Percentiles rank a stretch among this genome's conserved stretches.
Conservation (phyloP, 1,139 yeast genomes). For the Candida buenavistaensis region DNA sequence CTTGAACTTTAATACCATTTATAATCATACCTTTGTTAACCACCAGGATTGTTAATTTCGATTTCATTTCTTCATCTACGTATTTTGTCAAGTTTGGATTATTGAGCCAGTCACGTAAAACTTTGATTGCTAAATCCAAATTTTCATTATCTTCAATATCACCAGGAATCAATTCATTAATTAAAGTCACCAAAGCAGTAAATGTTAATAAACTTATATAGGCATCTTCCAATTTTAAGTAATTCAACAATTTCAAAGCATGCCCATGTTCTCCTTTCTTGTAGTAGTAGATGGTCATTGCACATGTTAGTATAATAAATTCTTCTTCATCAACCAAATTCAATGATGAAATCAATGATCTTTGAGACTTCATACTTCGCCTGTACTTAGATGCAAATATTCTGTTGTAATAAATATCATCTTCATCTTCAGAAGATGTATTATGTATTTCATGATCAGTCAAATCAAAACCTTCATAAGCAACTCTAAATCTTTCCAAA, state of each 20-base stretch:
- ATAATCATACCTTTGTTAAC: constrained; percentile 35
- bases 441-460: constrained; percentile 29
- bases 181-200: constrained; percentile 30
- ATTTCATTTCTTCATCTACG: constrained; percentile 26
- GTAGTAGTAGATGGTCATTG: constrained; percentile 28
- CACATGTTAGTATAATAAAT: constrained; percentile 30
- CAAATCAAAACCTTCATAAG: constrained; percentile 27
- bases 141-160: constrained; percentile 21
- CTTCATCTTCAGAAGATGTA: constrained; percentile 22
- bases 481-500: constrained; percentile 22
- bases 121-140: constrained; percentile 31
- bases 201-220: constrained; percentile 28
- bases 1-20: constrained; percentile 26
- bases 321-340: constrained; percentile 38
- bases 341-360: constrained; percentile 30
- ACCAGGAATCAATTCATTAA: constrained; percentile 25
- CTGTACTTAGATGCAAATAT: constrained; percentile 7
- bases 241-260: constrained; percentile 24
- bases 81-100: constrained; percentile 20
- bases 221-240: constrained; percentile 21
- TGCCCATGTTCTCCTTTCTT: constrained; percentile 19
- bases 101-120: constrained; percentile 34
- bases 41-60: constrained; percentile 31
- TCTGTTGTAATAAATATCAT: constrained; percentile 13
- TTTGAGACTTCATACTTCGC: constrained; percentile 16